Evolutionary conservation across 148 eudicot species (phyloP).

Genomic region (Silene latifolia): DNA sequence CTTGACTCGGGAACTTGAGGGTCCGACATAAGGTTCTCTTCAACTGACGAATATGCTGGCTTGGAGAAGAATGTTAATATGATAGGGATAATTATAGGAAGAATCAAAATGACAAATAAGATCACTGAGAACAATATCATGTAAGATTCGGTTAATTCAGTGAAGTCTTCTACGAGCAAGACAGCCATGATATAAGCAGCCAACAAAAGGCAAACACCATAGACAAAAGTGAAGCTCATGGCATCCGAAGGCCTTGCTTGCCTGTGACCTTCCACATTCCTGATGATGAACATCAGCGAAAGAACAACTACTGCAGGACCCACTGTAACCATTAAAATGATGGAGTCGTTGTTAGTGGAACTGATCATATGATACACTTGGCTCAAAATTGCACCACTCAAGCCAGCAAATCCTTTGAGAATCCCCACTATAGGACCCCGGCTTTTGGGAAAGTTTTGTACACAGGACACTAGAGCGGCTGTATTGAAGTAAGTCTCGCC

Average conservation of each 20-base stretch:
- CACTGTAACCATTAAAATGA: constrained; percentile 89
- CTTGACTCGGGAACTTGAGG: constrained; percentile 27
- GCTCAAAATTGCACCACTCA: constrained; percentile 81
- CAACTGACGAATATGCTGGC: constrained; percentile 28
- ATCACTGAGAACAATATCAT: constrained; percentile 51
- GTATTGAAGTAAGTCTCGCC: constrained; percentile 95
- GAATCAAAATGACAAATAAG: constrained; percentile 36
- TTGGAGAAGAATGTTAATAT: constrained; percentile 34
- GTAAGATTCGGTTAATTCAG: constrained; percentile 44
- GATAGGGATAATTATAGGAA: constrained; percentile 54
- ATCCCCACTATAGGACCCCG: constrained; percentile 82
- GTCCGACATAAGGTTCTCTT: constrained; percentile 38
- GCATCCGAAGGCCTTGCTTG: constrained; percentile 54
- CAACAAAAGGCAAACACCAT: constrained; percentile 63
- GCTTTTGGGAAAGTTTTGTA: constrained; percentile 64
- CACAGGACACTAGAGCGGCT: constrained; percentile 56
- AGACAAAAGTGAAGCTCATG: constrained; percentile 46
- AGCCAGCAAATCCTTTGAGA: constrained; percentile 62
- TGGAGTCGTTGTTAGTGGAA: constrained; percentile 71
- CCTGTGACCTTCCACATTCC: constrained; percentile 58
- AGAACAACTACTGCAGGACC: constrained; percentile 54
- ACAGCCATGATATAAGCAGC: constrained; percentile 93
- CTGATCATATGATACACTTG: constrained; percentile 62
- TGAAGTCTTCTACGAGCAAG: constrained; percentile 59
- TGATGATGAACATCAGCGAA: constrained; percentile 46